Percentiles rank a stretch among this genome's conserved stretches.
Conservation (phyloP, 768 basidiomycete species). For the Lactarius hatsudake region DNA sequence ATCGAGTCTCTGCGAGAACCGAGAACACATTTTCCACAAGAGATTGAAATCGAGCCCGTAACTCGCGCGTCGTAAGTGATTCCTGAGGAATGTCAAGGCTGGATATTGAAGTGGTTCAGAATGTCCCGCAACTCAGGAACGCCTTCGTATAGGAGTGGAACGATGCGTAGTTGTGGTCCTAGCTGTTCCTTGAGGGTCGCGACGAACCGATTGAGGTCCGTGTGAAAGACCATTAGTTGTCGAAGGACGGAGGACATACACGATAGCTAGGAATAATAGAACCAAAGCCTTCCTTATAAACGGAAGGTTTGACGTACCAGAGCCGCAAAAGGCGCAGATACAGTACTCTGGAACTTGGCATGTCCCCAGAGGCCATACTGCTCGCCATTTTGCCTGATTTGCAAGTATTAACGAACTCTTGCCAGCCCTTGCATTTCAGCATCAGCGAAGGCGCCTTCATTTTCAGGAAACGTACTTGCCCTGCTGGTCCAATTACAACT, state of each 20-base stretch:
- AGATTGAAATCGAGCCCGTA: slow-evolving; percentile 67
- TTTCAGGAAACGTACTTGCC: slow-evolving; percentile 40
- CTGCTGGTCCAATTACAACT: slow-evolving; percentile 61
- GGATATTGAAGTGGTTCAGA: slow-evolving; percentile 52
- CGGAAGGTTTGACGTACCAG: slow-evolving; percentile 41
- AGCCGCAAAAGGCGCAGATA: slow-evolving; percentile 67
- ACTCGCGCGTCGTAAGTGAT: slow-evolving; percentile 53
- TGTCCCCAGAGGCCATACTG: slow-evolving; percentile 75
- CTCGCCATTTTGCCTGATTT: slow-evolving; percentile 70
- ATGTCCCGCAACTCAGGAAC: slow-evolving; percentile 68
- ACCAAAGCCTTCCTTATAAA: slow-evolving; percentile 5
- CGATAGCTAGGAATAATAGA: slow-evolving; percentile 43
- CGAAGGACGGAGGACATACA: slow-evolving; percentile 70
- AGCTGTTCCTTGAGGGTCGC: slow-evolving; percentile 53
- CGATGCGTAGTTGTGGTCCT: slow-evolving; percentile 67
- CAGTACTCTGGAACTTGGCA: slow-evolving; percentile 64
- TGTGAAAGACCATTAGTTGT: slow-evolving; percentile 72
- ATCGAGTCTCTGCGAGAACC: slow-evolving; percentile 64
- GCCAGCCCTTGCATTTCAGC: slow-evolving; percentile 48
- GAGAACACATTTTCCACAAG: slow-evolving; percentile 68
- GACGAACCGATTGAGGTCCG: slow-evolving; percentile 67
- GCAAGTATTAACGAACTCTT: slow-evolving; percentile 70
- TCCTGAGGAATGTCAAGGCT: slow-evolving; percentile 51
- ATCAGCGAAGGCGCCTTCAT: background rate
- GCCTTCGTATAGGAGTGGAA: slow-evolving; percentile 68